Base-by-base conservation (phyloP, 2,329 filamentous ascomycete species). In the Verticillium nonalfalfae region DNA sequence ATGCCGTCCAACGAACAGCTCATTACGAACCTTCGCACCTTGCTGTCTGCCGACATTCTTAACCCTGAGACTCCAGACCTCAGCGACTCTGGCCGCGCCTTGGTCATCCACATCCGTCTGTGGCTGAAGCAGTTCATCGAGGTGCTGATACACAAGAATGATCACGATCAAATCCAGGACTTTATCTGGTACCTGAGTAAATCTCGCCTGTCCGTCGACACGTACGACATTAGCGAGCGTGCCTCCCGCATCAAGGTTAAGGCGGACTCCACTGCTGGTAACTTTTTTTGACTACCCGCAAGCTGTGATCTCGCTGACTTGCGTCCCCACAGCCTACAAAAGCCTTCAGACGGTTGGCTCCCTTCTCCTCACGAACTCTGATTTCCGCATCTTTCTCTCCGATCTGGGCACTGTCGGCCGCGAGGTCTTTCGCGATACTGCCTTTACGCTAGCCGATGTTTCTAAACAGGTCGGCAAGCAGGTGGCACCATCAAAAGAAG, bases 1-100 rank as follows among this genome's bases (percentile, higher is more conserved):
- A 93, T 98, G 90, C 94, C 94, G 56, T 95, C 91, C 6, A 97
- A 90, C 11, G 89, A 95, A 67, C 94, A 98, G 73, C 72, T 84
- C 67, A 89, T 95, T 68, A 79, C 88, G 72, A 93, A 96, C 66
- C 79, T 98, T 2, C 87, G 91, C 66, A 91, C 89, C 2, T 76
- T 97, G 1, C 81, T 97, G 9, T 86, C 90, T 4, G 87, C 90
- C 38, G 90, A 94, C 68, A 71, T 95, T 18, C 81, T 97, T 62
- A 94, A 93, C 68, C 86, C 90, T 0, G 84, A 90, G 59, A 87
- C 65, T 26, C 81, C 85, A 58, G 86, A 91, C 18, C 79, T 98
- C 64, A 96, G 91, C 68, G 83, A 88, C 39, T 90, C 90, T 9
- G 93, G 93, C 31, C 85, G 88, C 9, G 83, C 88, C 57, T 79